phyloP scores from a whole-genome alignment of 2,329 filamentous ascomycete species.

The Fusarium papillatum region DNA sequence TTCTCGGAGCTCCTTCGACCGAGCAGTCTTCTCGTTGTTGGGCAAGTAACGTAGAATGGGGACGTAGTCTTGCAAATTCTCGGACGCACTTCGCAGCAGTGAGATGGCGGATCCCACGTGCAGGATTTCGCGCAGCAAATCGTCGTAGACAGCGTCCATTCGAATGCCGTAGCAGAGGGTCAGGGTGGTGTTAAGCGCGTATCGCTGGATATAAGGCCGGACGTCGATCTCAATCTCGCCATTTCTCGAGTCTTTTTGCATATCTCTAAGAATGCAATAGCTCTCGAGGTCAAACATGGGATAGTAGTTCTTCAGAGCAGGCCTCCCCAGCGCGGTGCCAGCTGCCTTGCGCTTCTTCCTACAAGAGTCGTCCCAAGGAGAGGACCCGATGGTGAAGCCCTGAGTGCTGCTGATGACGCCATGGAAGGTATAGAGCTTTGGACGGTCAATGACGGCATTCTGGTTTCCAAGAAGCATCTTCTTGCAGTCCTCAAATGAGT shows the following conservation, averaged over 20 bases:
- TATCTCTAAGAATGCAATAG: constrained; percentile 63
- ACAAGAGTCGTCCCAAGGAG: constrained; percentile 85
- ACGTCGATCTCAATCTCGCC: constrained; percentile 59
- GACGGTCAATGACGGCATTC: constrained; percentile 81
- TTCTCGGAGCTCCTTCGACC: constrained; percentile 60
- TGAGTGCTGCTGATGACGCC: constrained; percentile 81
- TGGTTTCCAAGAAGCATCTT: constrained; percentile 84
- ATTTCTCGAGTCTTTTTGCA: constrained; percentile 57
- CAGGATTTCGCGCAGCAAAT: constrained; percentile 64
- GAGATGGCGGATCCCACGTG: constrained; percentile 66
- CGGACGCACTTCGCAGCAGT: constrained; percentile 62
- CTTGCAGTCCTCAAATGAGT: constrained; percentile 80
- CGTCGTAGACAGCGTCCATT: constrained; percentile 67
- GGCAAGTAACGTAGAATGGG: constrained; percentile 63
- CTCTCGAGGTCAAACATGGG: constrained; percentile 68
- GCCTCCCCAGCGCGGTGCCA: constrained; percentile 74
- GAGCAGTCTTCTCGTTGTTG: constrained; percentile 63
- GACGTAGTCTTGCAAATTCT: constrained; percentile 68
- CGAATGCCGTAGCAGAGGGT: constrained; percentile 68
- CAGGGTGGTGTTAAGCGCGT: constrained; percentile 66
- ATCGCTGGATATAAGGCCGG: constrained; percentile 65
- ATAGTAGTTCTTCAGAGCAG: constrained; percentile 60
- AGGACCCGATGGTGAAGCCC: constrained; percentile 86
- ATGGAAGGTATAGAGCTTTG: constrained; percentile 85
- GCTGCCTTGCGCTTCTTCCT: constrained; percentile 83